These are phyloP conservation scores for Pleurozium schreberi DNA, from an alignment of 225 moss, liverwort and hornwort species.

Conservation along the genomic window DNA sequence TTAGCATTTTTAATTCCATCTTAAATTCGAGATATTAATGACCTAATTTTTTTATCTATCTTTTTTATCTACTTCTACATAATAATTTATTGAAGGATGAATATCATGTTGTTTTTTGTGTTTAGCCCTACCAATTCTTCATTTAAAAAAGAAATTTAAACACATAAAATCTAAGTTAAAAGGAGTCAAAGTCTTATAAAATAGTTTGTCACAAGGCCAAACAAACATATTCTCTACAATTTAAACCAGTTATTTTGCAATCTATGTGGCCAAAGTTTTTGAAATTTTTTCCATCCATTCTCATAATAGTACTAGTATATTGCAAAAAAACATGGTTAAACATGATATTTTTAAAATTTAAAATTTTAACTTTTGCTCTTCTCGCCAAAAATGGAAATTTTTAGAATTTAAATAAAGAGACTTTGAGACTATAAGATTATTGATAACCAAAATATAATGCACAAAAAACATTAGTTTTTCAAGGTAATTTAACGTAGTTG, in stretches of 20 bases:
- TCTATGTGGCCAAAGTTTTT: too few relatives aligned
- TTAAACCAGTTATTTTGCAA: too few relatives aligned
- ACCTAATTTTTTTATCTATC: background rate
- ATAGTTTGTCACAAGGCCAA: too few relatives aligned
- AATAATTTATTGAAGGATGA: background rate
- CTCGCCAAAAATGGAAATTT: too few relatives aligned
- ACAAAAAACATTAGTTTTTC: background rate
- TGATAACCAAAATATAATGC: too few relatives aligned
- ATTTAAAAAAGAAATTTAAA: background rate
- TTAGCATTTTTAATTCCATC: background rate
- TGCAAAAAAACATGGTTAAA: background rate
- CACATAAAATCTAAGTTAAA: too few relatives aligned
- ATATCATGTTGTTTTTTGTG: too few relatives aligned
- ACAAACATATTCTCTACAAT: too few relatives aligned
- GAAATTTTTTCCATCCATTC: background rate
- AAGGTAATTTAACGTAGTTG: background rate
- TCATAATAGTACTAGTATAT: background rate
- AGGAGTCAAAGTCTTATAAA: too few relatives aligned
- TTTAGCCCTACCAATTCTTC: background rate
- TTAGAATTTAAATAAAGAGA: background rate
- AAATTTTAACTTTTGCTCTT: too few relatives aligned
- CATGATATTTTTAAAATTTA: background rate
- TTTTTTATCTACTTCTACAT: background rate
- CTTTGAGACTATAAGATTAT: too few relatives aligned
- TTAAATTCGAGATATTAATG: too few relatives aligned